phyloP scores from a whole-genome alignment of 2,329 filamentous ascomycete genomes.

The Colletotrichum falcatum region DNA sequence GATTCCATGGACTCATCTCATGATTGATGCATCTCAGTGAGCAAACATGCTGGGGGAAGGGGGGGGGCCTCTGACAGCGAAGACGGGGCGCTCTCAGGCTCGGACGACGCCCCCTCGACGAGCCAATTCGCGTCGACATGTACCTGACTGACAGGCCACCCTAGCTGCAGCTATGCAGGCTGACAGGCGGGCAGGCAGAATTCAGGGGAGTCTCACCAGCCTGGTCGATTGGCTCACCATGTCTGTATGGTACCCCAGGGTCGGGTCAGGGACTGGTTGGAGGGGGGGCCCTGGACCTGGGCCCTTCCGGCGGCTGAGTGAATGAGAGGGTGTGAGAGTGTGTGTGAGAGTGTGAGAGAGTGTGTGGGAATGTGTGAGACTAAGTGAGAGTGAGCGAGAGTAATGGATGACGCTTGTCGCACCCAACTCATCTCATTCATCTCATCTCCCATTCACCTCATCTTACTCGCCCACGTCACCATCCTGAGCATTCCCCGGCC shows the following conservation, averaged over 20 bases:
- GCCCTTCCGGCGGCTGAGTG: background rate
- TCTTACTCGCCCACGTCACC: constrained; percentile 4
- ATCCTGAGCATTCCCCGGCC: background rate
- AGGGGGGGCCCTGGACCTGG: background rate
- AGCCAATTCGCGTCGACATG: constrained; percentile 17
- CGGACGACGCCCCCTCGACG: background rate
- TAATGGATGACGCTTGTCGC: background rate
- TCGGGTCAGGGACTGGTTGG: background rate
- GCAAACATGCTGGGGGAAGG: background rate
- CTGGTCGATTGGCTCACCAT: too few species aligned
- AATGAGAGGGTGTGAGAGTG: background rate
- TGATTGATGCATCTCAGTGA: too few species aligned
- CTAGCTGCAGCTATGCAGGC: constrained; percentile 13
- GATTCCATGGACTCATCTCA: too few species aligned
- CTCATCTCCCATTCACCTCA: background rate
- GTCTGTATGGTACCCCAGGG: background rate
- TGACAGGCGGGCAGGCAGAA: constrained; percentile 3
- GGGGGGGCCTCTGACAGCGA: background rate
- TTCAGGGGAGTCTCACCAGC: background rate
- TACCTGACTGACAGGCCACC: constrained; percentile 20
- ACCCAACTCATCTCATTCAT: too few species aligned
- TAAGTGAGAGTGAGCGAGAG: background rate
- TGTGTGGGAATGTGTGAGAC: background rate
- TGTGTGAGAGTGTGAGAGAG: background rate
- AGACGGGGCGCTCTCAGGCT: background rate